phyloP scores from a whole-genome alignment of 2,329 filamentous ascomycete species.

The Orbilia quercus region DNA sequence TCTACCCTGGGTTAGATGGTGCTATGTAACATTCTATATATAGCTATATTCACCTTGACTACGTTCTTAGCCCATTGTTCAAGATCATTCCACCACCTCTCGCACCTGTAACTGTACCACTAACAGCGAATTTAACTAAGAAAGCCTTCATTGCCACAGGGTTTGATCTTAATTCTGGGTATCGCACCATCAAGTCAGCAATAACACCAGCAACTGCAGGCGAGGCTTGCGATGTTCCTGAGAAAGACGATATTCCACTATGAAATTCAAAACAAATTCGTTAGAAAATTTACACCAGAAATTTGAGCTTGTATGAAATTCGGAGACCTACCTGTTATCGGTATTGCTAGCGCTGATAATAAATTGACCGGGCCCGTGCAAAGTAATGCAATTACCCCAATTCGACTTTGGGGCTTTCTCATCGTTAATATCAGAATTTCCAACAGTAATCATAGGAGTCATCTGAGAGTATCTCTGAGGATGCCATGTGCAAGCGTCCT shows the following conservation, averaged over 20 bases:
- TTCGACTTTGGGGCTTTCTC: conserved; percentile 64
- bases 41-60: not conserved
- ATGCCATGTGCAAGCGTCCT: conserved; percentile 57
- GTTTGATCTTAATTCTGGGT: not conserved
- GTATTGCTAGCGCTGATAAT: conserved; percentile 68
- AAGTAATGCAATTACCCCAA: conserved; percentile 67
- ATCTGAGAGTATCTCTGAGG: conserved; percentile 63
- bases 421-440: conserved; percentile 62
- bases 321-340: conserved; percentile 1
- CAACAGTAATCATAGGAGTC: conserved; percentile 64
- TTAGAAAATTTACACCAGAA: not conserved
- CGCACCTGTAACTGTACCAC: conserved; percentile 8
- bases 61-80: conserved; percentile 3
- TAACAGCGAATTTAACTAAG: not conserved
- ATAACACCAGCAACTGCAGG: conserved; percentile 17
- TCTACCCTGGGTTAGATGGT: too few species aligned
- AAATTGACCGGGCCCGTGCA: conserved; percentile 70
- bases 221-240: conserved; percentile 17
- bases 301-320: not conserved
- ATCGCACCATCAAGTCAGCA: conserved; percentile 15
- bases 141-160: conserved; percentile 13
- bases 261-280: not conserved
- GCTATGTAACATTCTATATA: too few species aligned
- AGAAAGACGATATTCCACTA: conserved; percentile 8
- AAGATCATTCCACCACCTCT: conserved; percentile 3